phyloP scores from a whole-genome alignment of 2,329 filamentous ascomycete species.

The Penicillium italicum region DNA sequence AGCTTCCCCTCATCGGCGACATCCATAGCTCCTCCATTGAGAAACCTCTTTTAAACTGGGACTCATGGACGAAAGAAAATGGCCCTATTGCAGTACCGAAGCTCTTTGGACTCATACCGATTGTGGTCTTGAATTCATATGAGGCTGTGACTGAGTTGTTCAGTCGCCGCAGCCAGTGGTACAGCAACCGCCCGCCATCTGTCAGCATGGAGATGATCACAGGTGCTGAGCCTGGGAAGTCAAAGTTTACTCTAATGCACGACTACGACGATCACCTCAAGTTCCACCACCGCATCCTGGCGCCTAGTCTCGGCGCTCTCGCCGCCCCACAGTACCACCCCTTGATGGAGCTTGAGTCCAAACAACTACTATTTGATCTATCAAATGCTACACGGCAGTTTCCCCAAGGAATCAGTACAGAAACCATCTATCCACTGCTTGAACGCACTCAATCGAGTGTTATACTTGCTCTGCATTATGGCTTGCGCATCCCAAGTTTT shows the following conservation, averaged over 20 bases:
- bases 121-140: conserved; percentile 39
- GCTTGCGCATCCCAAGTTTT: conserved; percentile 44
- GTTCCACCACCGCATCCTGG: conserved; percentile 44
- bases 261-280: conserved; percentile 52
- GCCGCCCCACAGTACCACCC: conserved; percentile 49
- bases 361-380: conserved; percentile 45
- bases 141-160: conserved; percentile 40
- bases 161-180: conserved; percentile 41
- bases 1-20: conserved; percentile 32
- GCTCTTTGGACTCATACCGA: conserved; percentile 33
- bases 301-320: conserved; percentile 49
- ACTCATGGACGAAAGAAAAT: conserved; percentile 35
- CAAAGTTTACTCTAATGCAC: conserved; percentile 43
- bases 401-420: conserved; percentile 12
- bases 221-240: conserved; percentile 17
- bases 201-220: conserved; percentile 42
- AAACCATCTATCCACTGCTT: conserved; percentile 47
- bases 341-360: conserved; percentile 50
- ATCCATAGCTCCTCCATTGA: conserved; percentile 29
- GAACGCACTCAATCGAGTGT: conserved; percentile 52
- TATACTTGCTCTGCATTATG: conserved; percentile 53
- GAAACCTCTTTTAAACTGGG: conserved; percentile 29
- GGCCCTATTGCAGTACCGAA: conserved; percentile 33
- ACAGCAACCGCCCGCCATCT: conserved; percentile 40
- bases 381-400: conserved; percentile 22